A percentile compares a stretch with the other conserved stretches of the same genome.
Conservation (phyloP, 176 grass and related monocot genomes). For the Oropetium thomaeum region DNA sequence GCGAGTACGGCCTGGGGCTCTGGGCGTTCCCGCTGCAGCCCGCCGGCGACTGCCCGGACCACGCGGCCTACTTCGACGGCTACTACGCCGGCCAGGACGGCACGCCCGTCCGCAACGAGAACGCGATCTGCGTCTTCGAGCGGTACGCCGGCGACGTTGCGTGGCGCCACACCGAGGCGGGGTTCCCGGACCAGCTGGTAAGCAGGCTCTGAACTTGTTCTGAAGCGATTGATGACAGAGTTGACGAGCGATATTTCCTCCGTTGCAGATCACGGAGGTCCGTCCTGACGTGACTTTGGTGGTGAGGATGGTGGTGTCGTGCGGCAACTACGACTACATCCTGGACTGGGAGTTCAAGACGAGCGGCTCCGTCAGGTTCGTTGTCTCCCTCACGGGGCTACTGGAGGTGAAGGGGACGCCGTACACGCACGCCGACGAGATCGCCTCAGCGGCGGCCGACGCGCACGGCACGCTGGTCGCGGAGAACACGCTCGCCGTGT, state of each 20-base stretch:
- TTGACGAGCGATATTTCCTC: not conserved
- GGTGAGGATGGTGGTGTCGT: slow-evolving; percentile 64
- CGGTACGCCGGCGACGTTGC: slow-evolving; percentile 59
- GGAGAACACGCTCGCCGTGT: slow-evolving; percentile 68
- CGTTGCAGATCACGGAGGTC: slow-evolving; percentile 64
- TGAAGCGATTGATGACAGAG: not conserved
- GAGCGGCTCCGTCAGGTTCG: slow-evolving; percentile 60
- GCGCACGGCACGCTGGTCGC: slow-evolving; percentile 55
- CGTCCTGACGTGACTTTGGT: slow-evolving; percentile 74
- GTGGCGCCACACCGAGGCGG: slow-evolving; percentile 78
- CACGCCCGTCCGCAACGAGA: slow-evolving; percentile 30
- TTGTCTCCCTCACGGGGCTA: slow-evolving; percentile 61
- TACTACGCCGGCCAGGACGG: slow-evolving; percentile 55
- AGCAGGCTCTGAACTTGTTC: slow-evolving; percentile 3
- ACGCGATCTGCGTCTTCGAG: slow-evolving; percentile 81
- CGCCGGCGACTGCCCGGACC: slow-evolving; percentile 52
- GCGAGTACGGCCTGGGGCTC: slow-evolving; percentile 66
- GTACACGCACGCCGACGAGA: slow-evolving; percentile 54
- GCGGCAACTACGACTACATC: slow-evolving; percentile 85
- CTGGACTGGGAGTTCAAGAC: slow-evolving; percentile 94
- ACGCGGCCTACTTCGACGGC: slow-evolving; percentile 60
- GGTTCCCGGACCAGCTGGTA: slow-evolving; percentile 49
- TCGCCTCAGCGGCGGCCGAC: slow-evolving; percentile 39
- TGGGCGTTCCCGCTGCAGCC: slow-evolving; percentile 48
- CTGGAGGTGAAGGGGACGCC: slow-evolving; percentile 55